Percentiles rank a stretch among this genome's conserved stretches.
These are phyloP conservation scores for carrot (Daucus carota) DNA, from an alignment of 129 eudicot species.

Conservation along the genomic window DNA sequence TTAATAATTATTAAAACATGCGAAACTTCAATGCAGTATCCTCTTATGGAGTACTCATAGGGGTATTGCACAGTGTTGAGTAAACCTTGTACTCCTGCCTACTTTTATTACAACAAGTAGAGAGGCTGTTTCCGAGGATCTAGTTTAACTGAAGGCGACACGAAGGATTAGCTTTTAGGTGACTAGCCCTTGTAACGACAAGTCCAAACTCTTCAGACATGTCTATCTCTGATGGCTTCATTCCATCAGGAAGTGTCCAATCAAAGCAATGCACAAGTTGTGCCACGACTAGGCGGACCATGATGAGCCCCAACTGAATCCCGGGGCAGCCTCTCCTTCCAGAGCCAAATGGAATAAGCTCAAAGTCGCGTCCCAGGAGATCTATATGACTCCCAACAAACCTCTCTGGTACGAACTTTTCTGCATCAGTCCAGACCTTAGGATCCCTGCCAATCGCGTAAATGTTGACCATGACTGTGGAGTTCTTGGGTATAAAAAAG, in stretches of 20 bases:
- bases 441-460: constrained; percentile 36
- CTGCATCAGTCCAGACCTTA: constrained; percentile 30
- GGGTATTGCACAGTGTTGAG: no score
- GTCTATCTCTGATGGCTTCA: not conserved
- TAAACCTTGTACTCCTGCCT: no score
- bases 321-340: constrained; percentile 55
- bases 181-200: not conserved
- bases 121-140: not conserved
- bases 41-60: no score
- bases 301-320: constrained; percentile 24
- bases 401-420: constrained; percentile 35
- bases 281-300: constrained; percentile 19
- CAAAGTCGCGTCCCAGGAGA: constrained; percentile 25
- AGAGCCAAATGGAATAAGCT: constrained; percentile 37
- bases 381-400: constrained; percentile 25
- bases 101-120: not conserved
- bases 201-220: constrained; percentile 7
- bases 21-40: no score
- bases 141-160: not conserved
- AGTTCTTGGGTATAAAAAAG: constrained; percentile 26
- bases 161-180: not conserved
- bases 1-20: no score
- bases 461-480: constrained; percentile 28
- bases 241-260: not conserved
- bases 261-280: constrained; percentile 3